Base-by-base conservation (phyloP, 2,329 filamentous ascomycete genomes). In the Microdochium trichocladiopsis region DNA sequence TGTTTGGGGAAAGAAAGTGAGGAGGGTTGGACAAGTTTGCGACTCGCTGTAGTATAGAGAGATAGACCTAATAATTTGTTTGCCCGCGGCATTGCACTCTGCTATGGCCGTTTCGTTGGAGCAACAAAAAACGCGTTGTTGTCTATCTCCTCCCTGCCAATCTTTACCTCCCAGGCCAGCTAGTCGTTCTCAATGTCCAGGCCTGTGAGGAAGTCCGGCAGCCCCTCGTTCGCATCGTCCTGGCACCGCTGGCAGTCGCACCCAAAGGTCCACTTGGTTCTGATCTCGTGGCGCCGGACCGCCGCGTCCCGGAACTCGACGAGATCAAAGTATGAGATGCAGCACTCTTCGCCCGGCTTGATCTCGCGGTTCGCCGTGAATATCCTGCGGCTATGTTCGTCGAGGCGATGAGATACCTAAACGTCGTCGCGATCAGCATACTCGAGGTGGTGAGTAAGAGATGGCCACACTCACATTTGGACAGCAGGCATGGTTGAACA, bases 401-500 rank as follows among this genome's bases (percentile, higher is more conserved):
- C 55, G 5, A 54, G 25, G 23, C 51, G 41, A 47, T 56, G 55
- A 2, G 53, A 55, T 23, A 56, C 48, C 55, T 56, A 21, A 18
- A 33, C 6, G 36, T 10, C 10, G 25, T 33, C 49, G 5, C 18
- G 18, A 36, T 21, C 12, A 25, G 22, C 21, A 22, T 18, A 12
- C 6, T 18, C 18, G 4, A 9, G 16, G 5, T 8, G 41, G 21
- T 5, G 10, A 41, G 11, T 18, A 5, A 21, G n/a, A 45, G 41
- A 45, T 41, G 36, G n/a, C 12, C 24, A 31, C 12, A 51, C 55
- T 53, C 10, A 56, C 55, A 53, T 56, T 56, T 3, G 55, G 55
- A 36, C 51, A 56, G 41, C 55, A 56, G 33, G 55, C 43, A 24
- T 56, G 55, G 36, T 56, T 56, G 48, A 55, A 53, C 52, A 56